Conservation (phyloP, 2,329 filamentous ascomycete genomes). For the Balansia obtecta region DNA sequence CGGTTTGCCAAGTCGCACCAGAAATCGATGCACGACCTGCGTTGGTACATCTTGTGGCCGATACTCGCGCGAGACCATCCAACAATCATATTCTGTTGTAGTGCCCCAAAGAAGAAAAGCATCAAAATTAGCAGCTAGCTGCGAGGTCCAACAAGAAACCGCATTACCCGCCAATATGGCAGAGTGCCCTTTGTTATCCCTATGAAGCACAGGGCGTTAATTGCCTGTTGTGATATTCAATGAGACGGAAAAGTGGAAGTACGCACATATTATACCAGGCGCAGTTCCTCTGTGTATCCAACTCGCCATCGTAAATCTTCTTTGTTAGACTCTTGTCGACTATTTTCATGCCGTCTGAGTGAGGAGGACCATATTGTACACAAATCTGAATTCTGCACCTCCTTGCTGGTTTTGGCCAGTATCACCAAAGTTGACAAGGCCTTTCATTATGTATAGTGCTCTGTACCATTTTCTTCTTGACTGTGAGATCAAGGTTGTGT, state of each 20-base stretch:
- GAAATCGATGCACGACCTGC: background rate
- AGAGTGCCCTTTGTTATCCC: background rate
- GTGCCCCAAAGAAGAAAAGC: background rate
- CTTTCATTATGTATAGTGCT: too few relatives aligned
- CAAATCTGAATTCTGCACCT: too few relatives aligned
- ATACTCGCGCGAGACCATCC: background rate
- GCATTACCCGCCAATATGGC: background rate
- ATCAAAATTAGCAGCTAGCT: background rate
- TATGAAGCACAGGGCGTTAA: background rate
- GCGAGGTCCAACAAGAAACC: background rate
- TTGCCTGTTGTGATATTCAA: background rate
- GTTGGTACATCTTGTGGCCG: background rate
- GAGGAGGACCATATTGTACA: too few relatives aligned
- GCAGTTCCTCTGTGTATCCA: too few relatives aligned
- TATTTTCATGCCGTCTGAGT: too few relatives aligned
- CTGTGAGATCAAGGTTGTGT: too few relatives aligned
- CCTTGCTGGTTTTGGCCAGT: too few relatives aligned
- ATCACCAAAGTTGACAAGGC: too few relatives aligned
- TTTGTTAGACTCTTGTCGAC: too few relatives aligned
- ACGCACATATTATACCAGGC: background rate
- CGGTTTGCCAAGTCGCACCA: constrained; percentile 1
- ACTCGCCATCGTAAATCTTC: too few relatives aligned
- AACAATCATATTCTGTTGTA: background rate
- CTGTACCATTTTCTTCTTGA: too few relatives aligned
- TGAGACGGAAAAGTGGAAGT: background rate